Evolutionary conservation across 306 rosid genomes (phyloP), one percentile per base, ranked within the genome.

Genomic region (apple (Malus domestica)): DNA sequence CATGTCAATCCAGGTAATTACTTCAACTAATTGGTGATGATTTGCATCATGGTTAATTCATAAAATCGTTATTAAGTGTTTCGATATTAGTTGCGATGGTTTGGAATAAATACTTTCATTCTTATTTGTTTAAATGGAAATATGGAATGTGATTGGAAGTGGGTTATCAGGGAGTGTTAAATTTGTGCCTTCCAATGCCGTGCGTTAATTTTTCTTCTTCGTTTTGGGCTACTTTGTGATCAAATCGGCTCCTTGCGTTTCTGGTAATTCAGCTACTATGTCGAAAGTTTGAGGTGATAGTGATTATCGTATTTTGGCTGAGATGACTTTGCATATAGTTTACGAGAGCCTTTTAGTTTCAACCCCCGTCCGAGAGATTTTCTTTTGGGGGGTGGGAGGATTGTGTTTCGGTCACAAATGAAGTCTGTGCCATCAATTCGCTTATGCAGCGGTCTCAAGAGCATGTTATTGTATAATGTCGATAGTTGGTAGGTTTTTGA

Each of bases 1-100:
- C 57, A 87, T 87, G 90, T 35, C 82, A 13, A 87, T 87, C 67
- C 90, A 84, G 88, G 88, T 84, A 59, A 63, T 49, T n/a, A 33
- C 4, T 49, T 62, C 4, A 14, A 23, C 57, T 44, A 9, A 33
- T 57, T 38, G 58, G 40, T 40, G 55, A 32, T 4, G 27, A 22
- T n/a, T 14, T 64, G 32, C 14, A 14, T 23, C 10, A 5, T 25
- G 11, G 16, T 42, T 19, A 73, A 25, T 74, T n/a, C 3, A 18
- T 27, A 16, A 5, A 62, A 74, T 30, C 18, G 10, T 23, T 66
- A 10, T 65, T 27, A 13, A 18, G 54, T 33, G 38, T 52, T 22
- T 32, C 3, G 23, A 25, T 54, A 19, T 14, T 67, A 25, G 11
- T 32, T n/a, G 5, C 29, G 44, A 40, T 57, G 40, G 67, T 69